A percentile compares a stretch with the other conserved stretches of the same genome.
These are phyloP conservation scores for Yamagishiella unicocca DNA, from an alignment of 139 green algal species.

Conservation along the genomic window DNA sequence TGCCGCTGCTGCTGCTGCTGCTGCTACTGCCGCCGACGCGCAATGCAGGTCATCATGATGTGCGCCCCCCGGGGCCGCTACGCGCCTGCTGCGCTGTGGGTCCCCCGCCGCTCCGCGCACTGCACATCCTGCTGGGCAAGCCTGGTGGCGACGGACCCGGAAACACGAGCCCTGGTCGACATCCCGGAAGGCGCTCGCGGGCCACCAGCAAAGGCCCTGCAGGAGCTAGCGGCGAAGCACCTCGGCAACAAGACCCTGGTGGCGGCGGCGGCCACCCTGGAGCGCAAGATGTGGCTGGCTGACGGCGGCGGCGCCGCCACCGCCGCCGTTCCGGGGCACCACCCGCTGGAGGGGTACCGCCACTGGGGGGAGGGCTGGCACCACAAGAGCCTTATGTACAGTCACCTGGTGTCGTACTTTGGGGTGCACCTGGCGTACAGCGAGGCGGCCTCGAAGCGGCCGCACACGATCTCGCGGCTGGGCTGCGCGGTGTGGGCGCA, in stretches of 20 bases:
- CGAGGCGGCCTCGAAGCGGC: background rate
- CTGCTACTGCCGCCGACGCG: no score
- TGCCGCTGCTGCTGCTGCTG: no score
- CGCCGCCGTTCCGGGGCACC: background rate
- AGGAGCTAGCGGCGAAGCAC: background rate
- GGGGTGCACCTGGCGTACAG: slow-evolving; percentile 30
- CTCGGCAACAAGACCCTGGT: background rate
- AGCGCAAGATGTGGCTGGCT: slow-evolving; percentile 13
- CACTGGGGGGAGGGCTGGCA: slow-evolving; percentile 26
- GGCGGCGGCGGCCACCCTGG: slow-evolving; percentile 6
- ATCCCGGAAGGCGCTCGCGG: background rate
- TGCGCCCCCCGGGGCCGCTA: background rate
- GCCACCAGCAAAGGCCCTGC: background rate
- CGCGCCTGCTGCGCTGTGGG: slow-evolving; percentile 9
- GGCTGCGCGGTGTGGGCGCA: slow-evolving; percentile 15
- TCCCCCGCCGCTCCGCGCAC: slow-evolving; percentile 1
- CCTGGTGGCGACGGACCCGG: background rate
- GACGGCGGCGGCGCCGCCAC: background rate
- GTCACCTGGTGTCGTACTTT: slow-evolving; percentile 24
- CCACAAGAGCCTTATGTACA: slow-evolving; percentile 34
- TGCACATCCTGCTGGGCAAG: slow-evolving; percentile 7
- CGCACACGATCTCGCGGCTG: slow-evolving; percentile 5
- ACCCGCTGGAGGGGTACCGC: slow-evolving; percentile 7
- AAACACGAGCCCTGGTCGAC: background rate
- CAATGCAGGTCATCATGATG: background rate